A percentile compares a stretch with the other conserved stretches of the same genome.
These are phyloP conservation scores for Pittosporum tobira DNA, from an alignment of 129 eudicot genomes.

Conservation along the genomic window DNA sequence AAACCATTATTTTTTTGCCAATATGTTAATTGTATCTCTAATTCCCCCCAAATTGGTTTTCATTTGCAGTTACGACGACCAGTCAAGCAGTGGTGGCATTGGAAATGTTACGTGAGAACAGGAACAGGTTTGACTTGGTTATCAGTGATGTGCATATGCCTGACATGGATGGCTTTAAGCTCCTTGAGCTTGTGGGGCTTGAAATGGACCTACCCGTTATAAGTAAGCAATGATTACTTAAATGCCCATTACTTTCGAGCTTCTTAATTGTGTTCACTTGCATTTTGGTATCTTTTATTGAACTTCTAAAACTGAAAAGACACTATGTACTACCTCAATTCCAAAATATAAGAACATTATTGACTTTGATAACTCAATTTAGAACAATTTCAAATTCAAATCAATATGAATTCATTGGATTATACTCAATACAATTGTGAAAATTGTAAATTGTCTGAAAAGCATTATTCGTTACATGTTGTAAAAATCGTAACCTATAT, in stretches of 20 bases:
- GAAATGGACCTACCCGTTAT: conserved; percentile 69
- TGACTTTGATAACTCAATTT: too few species aligned
- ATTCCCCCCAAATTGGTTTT: conserved; percentile 5
- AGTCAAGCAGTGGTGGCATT: conserved; percentile 46
- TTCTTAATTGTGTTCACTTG: neutral
- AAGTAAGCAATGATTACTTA: conserved; percentile 33
- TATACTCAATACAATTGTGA: too few species aligned
- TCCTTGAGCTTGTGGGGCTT: conserved; percentile 67
- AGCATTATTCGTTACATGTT: too few species aligned
- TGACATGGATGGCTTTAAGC: conserved; percentile 68
- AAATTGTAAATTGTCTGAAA: too few species aligned
- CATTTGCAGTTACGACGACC: conserved; percentile 42
- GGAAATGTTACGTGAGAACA: conserved; percentile 41
- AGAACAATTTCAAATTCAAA: too few species aligned
- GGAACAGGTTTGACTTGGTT: conserved; percentile 49
- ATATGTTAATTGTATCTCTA: neutral
- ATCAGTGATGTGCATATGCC: conserved; percentile 75
- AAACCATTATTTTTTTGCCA: neutral
- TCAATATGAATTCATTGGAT: too few species aligned
- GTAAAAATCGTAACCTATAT: too few species aligned
- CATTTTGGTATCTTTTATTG: conserved; percentile 2
- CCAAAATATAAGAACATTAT: too few species aligned
- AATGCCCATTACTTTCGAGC: neutral
- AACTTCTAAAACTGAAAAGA: neutral
- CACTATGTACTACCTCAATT: too few species aligned